phyloP scores from a whole-genome alignment of 805 yeast species.

The Metschnikowia vanudenii region DNA sequence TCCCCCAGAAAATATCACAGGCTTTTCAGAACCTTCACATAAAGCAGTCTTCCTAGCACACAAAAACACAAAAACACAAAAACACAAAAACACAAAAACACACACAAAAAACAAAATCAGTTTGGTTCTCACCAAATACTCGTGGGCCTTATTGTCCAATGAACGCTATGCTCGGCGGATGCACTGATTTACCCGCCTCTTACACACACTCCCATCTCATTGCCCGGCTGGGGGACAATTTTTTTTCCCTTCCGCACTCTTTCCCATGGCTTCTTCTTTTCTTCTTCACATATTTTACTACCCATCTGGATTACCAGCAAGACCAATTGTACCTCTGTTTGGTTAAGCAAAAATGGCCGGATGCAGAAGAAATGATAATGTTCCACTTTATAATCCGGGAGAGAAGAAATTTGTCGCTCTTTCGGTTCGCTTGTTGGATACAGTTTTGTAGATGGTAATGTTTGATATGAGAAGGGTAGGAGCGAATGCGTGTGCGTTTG shows the following conservation, averaged over 20 bases:
- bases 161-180: no score
- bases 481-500: no score
- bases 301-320: slow-evolving; percentile 48
- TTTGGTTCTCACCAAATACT: no score
- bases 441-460: slow-evolving; percentile 21
- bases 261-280: slow-evolving; percentile 5
- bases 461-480: no score
- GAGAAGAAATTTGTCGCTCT: slow-evolving; percentile 15
- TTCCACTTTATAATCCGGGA: slow-evolving; percentile 38
- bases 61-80: no score
- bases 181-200: no score
- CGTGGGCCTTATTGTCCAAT: no score
- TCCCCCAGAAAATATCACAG: no score
- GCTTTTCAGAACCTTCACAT: no score
- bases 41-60: no score
- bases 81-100: no score
- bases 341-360: slow-evolving; percentile 51
- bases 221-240: background rate
- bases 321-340: slow-evolving; percentile 37
- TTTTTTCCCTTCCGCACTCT: slow-evolving; percentile 1
- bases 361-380: slow-evolving; percentile 35
- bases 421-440: slow-evolving; percentile 48
- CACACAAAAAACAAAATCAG: no score
- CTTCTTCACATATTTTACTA: slow-evolving; percentile 21
- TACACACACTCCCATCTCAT: slow-evolving; percentile 1